phyloP scores from a whole-genome alignment of 2,329 filamentous ascomycete species.

The Xylariaceae sp. region DNA sequence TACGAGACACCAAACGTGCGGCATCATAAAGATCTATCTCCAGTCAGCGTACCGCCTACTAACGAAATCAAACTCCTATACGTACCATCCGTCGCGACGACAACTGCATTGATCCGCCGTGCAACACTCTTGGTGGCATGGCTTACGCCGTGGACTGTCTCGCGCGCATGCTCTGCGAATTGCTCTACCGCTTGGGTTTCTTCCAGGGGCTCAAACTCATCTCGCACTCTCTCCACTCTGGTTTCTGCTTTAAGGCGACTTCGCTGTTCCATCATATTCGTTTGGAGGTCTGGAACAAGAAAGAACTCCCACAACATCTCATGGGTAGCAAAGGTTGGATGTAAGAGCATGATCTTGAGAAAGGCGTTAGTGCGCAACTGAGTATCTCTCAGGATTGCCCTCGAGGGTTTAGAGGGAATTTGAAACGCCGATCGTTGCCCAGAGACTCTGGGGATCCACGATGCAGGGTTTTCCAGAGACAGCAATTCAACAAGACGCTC shows the following conservation, averaged over 20 bases:
- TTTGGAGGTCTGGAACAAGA: constrained; percentile 86
- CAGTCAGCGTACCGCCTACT: constrained; percentile 1
- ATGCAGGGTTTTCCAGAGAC: constrained; percentile 84
- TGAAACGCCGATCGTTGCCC: constrained; percentile 84
- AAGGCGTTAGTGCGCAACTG: constrained; percentile 85
- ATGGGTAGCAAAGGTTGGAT: constrained; percentile 90
- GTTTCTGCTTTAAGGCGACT: constrained; percentile 81
- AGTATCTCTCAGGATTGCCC: constrained; percentile 78
- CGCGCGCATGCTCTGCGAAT: constrained; percentile 84
- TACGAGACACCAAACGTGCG: constrained; percentile 48
- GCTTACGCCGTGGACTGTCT: constrained; percentile 81
- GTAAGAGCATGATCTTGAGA: constrained; percentile 75
- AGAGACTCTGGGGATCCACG: constrained; percentile 79
- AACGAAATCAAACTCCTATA: neutral
- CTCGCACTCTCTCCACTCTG: constrained; percentile 74
- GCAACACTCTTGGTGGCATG: constrained; percentile 77
- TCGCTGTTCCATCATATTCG: constrained; percentile 82
- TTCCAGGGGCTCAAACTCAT: constrained; percentile 81
- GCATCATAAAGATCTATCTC: constrained; percentile 64
- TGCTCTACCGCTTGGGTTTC: constrained; percentile 86
- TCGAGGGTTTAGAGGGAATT: constrained; percentile 84
- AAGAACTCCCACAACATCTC: constrained; percentile 99
- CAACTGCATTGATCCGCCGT: constrained; percentile 69
- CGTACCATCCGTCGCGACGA: constrained; percentile 57
- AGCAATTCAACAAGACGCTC: constrained; percentile 83